A percentile compares a stretch with the other conserved stretches of the same genome.
Conservation (phyloP, 2,329 filamentous ascomycete genomes). For the Dothiorella sarmentorum region DNA sequence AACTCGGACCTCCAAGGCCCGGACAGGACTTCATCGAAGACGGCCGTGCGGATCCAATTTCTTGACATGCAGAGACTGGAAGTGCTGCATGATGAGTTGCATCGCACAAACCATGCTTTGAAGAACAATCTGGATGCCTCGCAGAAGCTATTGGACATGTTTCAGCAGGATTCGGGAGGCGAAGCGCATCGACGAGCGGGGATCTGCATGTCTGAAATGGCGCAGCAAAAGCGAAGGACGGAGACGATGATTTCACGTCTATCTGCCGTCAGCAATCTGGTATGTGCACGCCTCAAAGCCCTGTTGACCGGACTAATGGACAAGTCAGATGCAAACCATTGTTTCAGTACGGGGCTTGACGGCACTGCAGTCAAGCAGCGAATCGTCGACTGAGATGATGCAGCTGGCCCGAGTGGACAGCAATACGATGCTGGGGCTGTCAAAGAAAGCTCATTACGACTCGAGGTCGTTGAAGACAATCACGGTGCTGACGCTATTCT, state of each 20-base stretch:
- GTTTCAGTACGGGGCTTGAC: conserved; percentile 19
- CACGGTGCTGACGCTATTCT: conserved; percentile 20
- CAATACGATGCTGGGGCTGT: conserved; percentile 20
- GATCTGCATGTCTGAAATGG: neutral
- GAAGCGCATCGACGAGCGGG: too few species aligned
- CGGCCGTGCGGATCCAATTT: neutral
- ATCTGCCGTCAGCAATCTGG: neutral
- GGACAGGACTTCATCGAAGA: too few species aligned
- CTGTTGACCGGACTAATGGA: neutral
- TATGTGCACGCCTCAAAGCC: neutral
- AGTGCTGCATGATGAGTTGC: neutral
- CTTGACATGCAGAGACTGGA: neutral
- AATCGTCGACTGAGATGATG: conserved; percentile 19
- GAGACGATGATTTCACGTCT: neutral
- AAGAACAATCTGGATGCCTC: neutral
- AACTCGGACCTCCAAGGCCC: too few species aligned
- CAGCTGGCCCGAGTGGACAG: conserved; percentile 17
- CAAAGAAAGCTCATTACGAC: conserved; percentile 19
- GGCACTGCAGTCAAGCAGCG: conserved; percentile 16
- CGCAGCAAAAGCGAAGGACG: neutral
- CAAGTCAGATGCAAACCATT: conserved; percentile 11
- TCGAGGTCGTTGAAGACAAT: conserved; percentile 21
- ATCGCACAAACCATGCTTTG: neutral
- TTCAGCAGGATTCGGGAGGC: neutral
- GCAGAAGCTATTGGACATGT: neutral